Evolutionary conservation across 768 basidiomycete genomes (phyloP), one percentile per base, ranked within the genome.

Genomic region (Collybia sordida): DNA sequence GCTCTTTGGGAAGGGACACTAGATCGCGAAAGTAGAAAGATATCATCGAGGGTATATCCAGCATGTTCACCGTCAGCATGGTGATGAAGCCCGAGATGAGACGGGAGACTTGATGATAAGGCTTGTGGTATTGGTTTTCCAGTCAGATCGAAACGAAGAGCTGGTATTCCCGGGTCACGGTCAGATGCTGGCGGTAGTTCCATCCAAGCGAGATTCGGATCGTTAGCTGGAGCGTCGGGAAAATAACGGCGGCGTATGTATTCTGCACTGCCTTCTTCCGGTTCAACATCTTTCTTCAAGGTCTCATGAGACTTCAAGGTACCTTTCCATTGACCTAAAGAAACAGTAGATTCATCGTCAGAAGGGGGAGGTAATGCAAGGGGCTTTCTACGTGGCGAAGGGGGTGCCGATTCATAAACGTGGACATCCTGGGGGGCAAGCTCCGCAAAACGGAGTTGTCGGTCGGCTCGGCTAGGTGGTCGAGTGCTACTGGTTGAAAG

Each of bases 81-180:
- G 62, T 97, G 94, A 66, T 98, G 93, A 3, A 96, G 73, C 3
- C 94, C 94, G 5, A 93, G 77, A 68, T 93, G 86, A 0, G 90
- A 86, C 1, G 93, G 93, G 2, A 96, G 73, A 1, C 72, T 74
- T 0, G 74, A 64, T 2, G 82, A 79, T 2, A 83, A 58, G 2
- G 73, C 61, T 0, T 71, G 51, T 1, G 89, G 73, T n/a, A 96
- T 85, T 0, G 82, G 80, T 8, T 68, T 72, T 6, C 93, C 93
- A 0, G 78, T 74, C 1, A 95, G 78, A 64, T 95, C 89, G 60
- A 93, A 96, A 1, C 90, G 84, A 24, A 79, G 79, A 54, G 78
- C 80, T 34, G 61, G 58, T 3, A 68, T 45, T 2, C 69, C 49
- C 3, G 62, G 52, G 3, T 62, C 51, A 1, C 69, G 46, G 3